A percentile compares a stretch with the other conserved stretches of the same genome.
These are phyloP conservation scores for Epichloe amarillans DNA, from an alignment of 2,329 filamentous ascomycete genomes.

Conservation along the genomic window DNA sequence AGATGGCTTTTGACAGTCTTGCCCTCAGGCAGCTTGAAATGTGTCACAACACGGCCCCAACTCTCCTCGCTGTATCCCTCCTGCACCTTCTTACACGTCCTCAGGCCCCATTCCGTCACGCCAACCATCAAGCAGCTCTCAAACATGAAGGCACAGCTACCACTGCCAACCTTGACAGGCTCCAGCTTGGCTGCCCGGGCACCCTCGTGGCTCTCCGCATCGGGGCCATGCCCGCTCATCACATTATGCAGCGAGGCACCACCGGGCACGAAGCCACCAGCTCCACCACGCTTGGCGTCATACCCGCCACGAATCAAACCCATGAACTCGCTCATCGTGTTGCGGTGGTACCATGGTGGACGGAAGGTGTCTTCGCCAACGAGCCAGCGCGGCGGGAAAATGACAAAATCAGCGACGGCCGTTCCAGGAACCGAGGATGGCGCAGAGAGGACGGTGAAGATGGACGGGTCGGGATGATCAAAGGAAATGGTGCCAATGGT, in stretches of 20 bases:
- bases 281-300: slow-evolving; percentile 44
- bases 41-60: slow-evolving; percentile 56
- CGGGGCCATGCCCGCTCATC: slow-evolving; percentile 55
- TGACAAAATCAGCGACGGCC: slow-evolving; percentile 57
- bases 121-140: slow-evolving; percentile 58
- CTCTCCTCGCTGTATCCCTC: slow-evolving; percentile 48
- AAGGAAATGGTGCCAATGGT: slow-evolving; percentile 59
- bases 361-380: slow-evolving; percentile 59
- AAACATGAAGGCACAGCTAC: slow-evolving; percentile 57
- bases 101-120: slow-evolving; percentile 56
- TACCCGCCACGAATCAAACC: slow-evolving; percentile 44
- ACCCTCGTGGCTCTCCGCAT: slow-evolving; percentile 41
- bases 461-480: slow-evolving; percentile 68
- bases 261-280: slow-evolving; percentile 41
- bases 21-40: slow-evolving; percentile 38
- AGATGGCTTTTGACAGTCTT: slow-evolving; percentile 15
- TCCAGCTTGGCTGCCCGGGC: slow-evolving; percentile 40
- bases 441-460: slow-evolving; percentile 59
- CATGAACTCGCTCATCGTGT: slow-evolving; percentile 56
- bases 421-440: slow-evolving; percentile 55
- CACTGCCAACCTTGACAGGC: slow-evolving; percentile 44
- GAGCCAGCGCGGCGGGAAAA: slow-evolving; percentile 61
- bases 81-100: slow-evolving; percentile 45
- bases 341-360: slow-evolving; percentile 60
- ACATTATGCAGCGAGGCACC: slow-evolving; percentile 53